These are phyloP conservation scores for Blumeria hordei DNA, from an alignment of 2,329 filamentous ascomycete species.

Conservation along the genomic window DNA sequence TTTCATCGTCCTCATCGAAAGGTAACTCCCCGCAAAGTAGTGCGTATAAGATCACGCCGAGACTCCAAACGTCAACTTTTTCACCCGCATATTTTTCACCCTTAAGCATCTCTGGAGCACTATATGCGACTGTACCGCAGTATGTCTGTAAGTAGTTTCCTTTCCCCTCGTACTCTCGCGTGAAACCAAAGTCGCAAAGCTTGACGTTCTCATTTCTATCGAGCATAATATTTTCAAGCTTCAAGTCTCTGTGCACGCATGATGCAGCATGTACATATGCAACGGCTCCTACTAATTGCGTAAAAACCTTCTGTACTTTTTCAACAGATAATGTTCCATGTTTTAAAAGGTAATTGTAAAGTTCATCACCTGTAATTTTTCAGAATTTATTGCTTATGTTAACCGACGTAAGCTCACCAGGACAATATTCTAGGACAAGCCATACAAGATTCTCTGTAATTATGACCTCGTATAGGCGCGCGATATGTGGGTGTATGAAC, in stretches of 20 bases:
- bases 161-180: constrained; percentile 86
- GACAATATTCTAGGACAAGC: constrained; percentile 91
- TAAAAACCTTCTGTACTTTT: constrained; percentile 88
- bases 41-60: constrained; percentile 68
- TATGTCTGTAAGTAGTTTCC: constrained; percentile 90
- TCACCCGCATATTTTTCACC: constrained; percentile 95
- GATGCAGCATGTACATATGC: constrained; percentile 85
- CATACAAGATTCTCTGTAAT: constrained; percentile 88
- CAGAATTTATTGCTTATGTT: neutral
- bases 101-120: constrained; percentile 93
- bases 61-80: constrained; percentile 91
- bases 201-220: constrained; percentile 97
- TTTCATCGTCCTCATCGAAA: constrained; percentile 90
- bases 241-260: constrained; percentile 89
- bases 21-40: constrained; percentile 67
- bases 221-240: constrained; percentile 86
- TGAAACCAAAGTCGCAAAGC: constrained; percentile 93
- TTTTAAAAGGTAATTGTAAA: constrained; percentile 84
- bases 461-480: constrained; percentile 89
- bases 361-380: constrained; percentile 48
- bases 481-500: constrained; percentile 93
- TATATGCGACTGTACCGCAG: constrained; percentile 94
- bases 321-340: constrained; percentile 62
- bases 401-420: constrained; percentile 30
- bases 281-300: constrained; percentile 84